Base-by-base conservation (phyloP, 768 basidiomycete species). In the Cystofilobasidium bisporidii region DNA sequence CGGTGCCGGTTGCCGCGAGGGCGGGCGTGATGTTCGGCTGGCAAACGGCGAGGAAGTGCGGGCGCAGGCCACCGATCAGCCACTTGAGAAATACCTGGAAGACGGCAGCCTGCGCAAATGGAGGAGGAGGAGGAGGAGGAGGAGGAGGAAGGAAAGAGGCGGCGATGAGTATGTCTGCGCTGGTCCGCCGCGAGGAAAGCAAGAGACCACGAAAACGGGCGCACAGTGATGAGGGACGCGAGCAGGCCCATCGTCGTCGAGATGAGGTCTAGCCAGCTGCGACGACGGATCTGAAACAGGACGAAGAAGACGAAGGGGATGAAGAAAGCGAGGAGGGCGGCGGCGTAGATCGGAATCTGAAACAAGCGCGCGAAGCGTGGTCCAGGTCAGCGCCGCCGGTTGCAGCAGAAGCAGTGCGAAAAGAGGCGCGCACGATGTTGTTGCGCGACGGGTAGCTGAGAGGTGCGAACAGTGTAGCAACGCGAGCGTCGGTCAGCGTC, bases 1-100 rank as follows among this genome's bases (percentile, higher is more conserved):
- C 84, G 47, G 72, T 77, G 0, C 83, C 83, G 72, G 77, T 22
- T 62, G 55, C 61, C 64, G 73, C 71, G 18, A 73, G 73, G 62
- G 50, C 14, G 70, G 71, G 45, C 17, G 73, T 70, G 41, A 83
- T 74, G 45, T 74, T 74, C 1, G 84, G 83, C 65, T 80, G 74
- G 73, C 83, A 84, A 38, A 83, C 83, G 4, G 79, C 79, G 69
- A 79, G 77, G 74, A 83, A 83, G 71, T 83, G 81, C 18, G 83
- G 82, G 5, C 81, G 78, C 55, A 82, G 77, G 12, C 81, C 75
- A 36, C 72, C 75, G 60, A 74, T 82, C 56, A 84, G 75, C 80
- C 80, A 83, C 72, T 84, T 84, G 69, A 84, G 75, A 73, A 81
- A 83, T 14, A 83, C 83, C 71, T 81, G 80, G 68, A 80, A 81